Base-by-base conservation (phyloP, 768 basidiomycete genomes). In the Cyclocybe cylindracea region DNA sequence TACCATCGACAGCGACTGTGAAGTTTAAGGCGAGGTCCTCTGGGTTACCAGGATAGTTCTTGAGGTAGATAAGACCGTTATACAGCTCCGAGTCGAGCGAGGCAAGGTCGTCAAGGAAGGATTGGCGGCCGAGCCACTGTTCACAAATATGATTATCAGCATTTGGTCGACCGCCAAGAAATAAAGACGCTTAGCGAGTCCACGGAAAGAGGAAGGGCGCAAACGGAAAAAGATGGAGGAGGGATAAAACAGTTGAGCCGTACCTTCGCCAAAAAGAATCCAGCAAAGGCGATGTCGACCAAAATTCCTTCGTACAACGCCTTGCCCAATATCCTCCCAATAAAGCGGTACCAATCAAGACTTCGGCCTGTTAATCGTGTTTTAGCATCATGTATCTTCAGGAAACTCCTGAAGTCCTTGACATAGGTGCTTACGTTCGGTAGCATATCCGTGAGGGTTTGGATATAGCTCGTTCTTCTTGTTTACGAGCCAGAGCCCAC, bases 271-370 rank as follows among this genome's bases (percentile, higher is more conserved):
- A 97, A 76, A 78, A 98, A 98, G 77, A 98, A 99, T 2, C 86
- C 84, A 3, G 97, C 95, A 66, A 98, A 98, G 0, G 89, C 89
- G 2, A 98, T 93, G 57, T 98, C 94, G 11, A 96, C 86, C 6
- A 99, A 75, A 41, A 98, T 97, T 1, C 95, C 94, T 47, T 98
- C 92, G 61, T 99, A 98, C 65, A 99, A 77, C 0, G 96, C 97
- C 66, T 98, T 98, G 4, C 96, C 96, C 1, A 99, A 77, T 14
- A 99, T 91, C 1, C 92, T 78, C 0, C 97, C 97, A 53, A 98
- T 89, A 69, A 96, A 94, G 1, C 85, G 80, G 64, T 91, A 98
- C 96, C 96, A 98, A 39, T 80, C 84, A 43, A 98, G 74, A 63
- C 86, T 94, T 63, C 92, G 88, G 0, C 80, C 89, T 95, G 61